Percentiles rank a stretch among this genome's conserved stretches.
Evolutionary conservation across 2,329 filamentous ascomycete species (phyloP).

Genomic region (Verticillium klebahnii): DNA sequence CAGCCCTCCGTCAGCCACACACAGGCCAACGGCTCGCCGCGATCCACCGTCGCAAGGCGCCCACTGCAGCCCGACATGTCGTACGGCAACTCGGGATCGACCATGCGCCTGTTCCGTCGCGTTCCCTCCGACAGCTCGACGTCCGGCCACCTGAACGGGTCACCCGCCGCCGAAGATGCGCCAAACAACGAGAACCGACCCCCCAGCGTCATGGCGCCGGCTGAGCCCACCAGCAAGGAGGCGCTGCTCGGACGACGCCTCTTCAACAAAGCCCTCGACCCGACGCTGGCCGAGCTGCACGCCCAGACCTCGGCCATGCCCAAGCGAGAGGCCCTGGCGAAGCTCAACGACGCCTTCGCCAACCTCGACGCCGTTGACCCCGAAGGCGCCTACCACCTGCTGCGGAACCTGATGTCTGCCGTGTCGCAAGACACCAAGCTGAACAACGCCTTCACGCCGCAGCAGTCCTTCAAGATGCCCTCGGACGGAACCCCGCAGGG

Average conservation of each 20-base stretch:
- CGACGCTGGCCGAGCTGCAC: conserved; percentile 77
- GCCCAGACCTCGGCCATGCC: conserved; percentile 64
- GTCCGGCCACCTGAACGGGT: conserved; percentile 30
- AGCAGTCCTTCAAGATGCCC: conserved; percentile 33
- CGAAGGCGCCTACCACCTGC: conserved; percentile 81
- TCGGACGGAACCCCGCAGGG: conserved; percentile 44
- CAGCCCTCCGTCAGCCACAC: conserved; percentile 37
- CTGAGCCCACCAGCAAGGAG: conserved; percentile 69
- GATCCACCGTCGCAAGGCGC: conserved; percentile 53
- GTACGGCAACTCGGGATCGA: conserved; percentile 90
- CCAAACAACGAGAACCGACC: conserved; percentile 61
- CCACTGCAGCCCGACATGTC: conserved; percentile 86
- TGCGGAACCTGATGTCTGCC: conserved; percentile 72
- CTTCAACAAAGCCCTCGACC: conserved; percentile 77
- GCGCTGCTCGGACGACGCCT: conserved; percentile 74
- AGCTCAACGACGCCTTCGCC: conserved; percentile 80
- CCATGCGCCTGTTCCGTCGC: conserved; percentile 84
- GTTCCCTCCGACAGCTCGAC: conserved; percentile 67
- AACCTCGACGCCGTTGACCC: conserved; percentile 82
- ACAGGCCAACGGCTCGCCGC: conserved; percentile 35
- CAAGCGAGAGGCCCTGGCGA: conserved; percentile 79
- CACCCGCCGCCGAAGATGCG: conserved; percentile 33
- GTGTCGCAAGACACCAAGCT: conserved; percentile 68
- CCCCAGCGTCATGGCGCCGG: conserved; percentile 36
- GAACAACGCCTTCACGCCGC: conserved; percentile 39